Conservation (phyloP, 2,329 filamentous ascomycete species). For the Aspergillus chevalieri region DNA sequence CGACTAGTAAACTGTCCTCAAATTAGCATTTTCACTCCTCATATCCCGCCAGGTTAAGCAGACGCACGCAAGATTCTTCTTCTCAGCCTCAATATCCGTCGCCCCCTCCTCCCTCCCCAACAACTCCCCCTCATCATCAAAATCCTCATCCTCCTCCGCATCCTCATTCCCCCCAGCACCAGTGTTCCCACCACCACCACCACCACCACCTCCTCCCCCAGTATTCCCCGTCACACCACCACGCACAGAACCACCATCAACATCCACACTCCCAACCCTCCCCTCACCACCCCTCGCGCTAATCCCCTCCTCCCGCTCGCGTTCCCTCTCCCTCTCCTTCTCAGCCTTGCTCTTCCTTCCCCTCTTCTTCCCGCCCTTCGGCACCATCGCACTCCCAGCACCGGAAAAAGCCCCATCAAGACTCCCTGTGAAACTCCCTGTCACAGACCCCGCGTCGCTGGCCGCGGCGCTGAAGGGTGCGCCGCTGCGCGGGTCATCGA, state of each 20-base stretch:
- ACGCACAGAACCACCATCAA: conserved; percentile 25
- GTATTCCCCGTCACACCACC: conserved; percentile 11
- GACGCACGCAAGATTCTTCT: conserved; percentile 46
- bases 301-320: conserved; percentile 26
- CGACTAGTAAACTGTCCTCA: conserved; percentile 35
- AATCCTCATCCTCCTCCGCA: conserved; percentile 47
- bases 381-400: conserved; percentile 30
- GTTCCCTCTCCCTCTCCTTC: conserved; percentile 29
- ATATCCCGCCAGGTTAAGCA: conserved; percentile 3
- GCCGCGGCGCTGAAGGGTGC: conserved; percentile 19
- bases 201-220: conserved; percentile 13
- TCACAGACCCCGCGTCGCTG: conserved; percentile 37
- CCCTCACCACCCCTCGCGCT: conserved; percentile 20
- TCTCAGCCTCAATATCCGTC: conserved; percentile 47
- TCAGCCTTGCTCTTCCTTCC: conserved; percentile 34
- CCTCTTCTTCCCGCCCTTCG: conserved; percentile 27
- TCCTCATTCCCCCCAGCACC: conserved; percentile 39
- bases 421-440: conserved; percentile 39
- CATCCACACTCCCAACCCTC: conserved; percentile 29
- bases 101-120: conserved; percentile 39
- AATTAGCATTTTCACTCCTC: background rate
- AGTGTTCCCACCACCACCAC: conserved; percentile 26
- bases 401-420: conserved; percentile 22
- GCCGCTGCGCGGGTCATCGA: conserved; percentile 24
- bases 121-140: conserved; percentile 42